Evolutionary conservation across 2,329 filamentous ascomycete genomes (phyloP).

Genomic region (Aureobasidium namibiae): DNA sequence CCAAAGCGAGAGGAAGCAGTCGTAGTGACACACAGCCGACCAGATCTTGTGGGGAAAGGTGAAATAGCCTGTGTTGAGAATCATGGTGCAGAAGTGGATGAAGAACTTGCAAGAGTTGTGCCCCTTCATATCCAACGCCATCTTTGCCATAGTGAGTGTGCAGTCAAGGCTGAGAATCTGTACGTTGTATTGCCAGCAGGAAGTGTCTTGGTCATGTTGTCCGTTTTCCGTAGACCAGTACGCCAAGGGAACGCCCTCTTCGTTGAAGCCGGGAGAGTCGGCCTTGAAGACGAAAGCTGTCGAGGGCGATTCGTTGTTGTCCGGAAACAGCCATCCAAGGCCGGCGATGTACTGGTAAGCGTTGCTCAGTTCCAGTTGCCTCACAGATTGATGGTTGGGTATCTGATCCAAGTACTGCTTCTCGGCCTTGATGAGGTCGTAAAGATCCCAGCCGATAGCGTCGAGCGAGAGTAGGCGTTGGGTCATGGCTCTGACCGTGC

Average conservation of each 20-base stretch:
- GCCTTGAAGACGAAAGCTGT: background rate
- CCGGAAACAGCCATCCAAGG: background rate
- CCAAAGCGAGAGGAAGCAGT: constrained; percentile 1
- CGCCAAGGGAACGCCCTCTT: background rate
- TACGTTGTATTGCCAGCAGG: background rate
- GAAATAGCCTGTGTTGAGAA: background rate
- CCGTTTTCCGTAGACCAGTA: background rate
- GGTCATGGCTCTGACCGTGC: background rate
- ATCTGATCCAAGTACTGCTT: constrained; percentile 5
- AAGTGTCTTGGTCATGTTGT: background rate
- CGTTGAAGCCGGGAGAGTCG: background rate
- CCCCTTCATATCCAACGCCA: background rate
- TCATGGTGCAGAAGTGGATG: background rate
- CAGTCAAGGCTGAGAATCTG: background rate
- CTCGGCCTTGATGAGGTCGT: background rate
- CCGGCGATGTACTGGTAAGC: background rate
- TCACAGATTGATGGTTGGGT: background rate
- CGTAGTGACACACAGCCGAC: background rate
- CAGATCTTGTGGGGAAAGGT: background rate
- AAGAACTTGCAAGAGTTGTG: background rate
- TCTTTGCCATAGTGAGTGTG: background rate
- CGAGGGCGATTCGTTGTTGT: background rate
- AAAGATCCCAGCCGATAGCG: constrained; percentile 1
- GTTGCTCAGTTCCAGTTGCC: background rate
- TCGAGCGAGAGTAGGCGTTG: background rate